A percentile compares a stretch with the other conserved stretches of the same genome.
Conservation (phyloP, 495 filamentous ascomycete species). For the Talaromyces borbonicus region DNA sequence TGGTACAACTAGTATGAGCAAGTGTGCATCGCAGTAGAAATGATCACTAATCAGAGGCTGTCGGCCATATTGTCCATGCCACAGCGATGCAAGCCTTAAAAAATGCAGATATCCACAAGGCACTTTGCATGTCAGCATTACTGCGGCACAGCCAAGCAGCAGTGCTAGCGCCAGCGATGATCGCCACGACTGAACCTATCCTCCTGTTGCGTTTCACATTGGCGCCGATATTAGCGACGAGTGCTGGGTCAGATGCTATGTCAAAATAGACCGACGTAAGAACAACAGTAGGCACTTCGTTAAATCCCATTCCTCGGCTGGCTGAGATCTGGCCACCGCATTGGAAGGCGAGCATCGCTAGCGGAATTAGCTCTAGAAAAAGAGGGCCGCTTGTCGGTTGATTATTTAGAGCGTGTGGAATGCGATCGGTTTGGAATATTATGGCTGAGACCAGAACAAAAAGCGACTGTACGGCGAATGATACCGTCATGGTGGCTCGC, state of each 20-base stretch:
- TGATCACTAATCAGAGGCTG: constrained; percentile 5
- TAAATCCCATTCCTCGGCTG: constrained; percentile 50
- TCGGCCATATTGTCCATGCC: constrained; percentile 34
- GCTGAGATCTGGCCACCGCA: constrained; percentile 60
- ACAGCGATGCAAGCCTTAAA: constrained; percentile 40
- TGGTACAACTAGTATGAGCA: no score
- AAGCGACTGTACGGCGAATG: constrained; percentile 46
- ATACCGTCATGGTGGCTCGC: constrained; percentile 44
- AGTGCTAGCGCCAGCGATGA: constrained; percentile 50
- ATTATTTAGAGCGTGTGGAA: constrained; percentile 28
- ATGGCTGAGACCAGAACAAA: constrained; percentile 49
- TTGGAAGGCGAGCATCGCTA: constrained; percentile 61
- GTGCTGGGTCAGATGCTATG: constrained; percentile 47
- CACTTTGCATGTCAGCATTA: constrained; percentile 42
- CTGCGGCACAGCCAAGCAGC: constrained; percentile 55
- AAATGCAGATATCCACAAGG: constrained; percentile 49
- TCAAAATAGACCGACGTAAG: constrained; percentile 64
- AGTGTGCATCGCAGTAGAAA: no score
- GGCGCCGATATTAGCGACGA: constrained; percentile 30
- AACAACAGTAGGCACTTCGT: constrained; percentile 65
- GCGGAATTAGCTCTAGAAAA: constrained; percentile 42
- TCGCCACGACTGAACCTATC: constrained; percentile 42
- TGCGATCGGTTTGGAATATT: constrained; percentile 40
- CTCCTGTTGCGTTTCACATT: constrained; percentile 60
- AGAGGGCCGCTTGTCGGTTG: constrained; percentile 20